phyloP scores from a whole-genome alignment of 345 rosid genomes.

The Clausena lansium region DNA sequence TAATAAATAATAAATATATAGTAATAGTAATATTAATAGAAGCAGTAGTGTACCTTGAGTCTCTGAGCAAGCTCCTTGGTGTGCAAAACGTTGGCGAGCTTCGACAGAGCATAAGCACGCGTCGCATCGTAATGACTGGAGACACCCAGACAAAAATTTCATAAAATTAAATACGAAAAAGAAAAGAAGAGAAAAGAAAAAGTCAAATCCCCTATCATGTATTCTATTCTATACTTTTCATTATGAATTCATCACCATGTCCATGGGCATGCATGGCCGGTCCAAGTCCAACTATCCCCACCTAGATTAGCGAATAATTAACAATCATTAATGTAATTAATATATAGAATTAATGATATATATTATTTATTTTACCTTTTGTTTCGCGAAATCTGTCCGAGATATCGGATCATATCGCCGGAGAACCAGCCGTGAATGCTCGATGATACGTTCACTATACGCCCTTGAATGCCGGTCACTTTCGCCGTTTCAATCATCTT shows the following conservation, averaged over 20 bases:
- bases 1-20: neutral
- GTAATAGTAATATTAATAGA: no score
- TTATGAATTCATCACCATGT: neutral
- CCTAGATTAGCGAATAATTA: neutral
- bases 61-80: constrained; percentile 83
- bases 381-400: constrained; percentile 60
- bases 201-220: constrained; percentile 26
- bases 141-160: constrained; percentile 9
- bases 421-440: constrained; percentile 81
- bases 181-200: neutral
- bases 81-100: constrained; percentile 96
- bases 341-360: no score
- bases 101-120: constrained; percentile 99
- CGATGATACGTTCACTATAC: constrained; percentile 92
- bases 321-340: neutral
- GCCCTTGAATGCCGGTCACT: constrained; percentile 59
- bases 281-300: no score
- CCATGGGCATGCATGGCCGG: neutral
- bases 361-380: constrained; percentile 38
- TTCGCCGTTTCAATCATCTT: constrained; percentile 78
- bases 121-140: constrained; percentile 80
- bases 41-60: constrained; percentile 49
- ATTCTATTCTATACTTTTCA: neutral
- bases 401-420: constrained; percentile 75
- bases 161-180: neutral